phyloP scores from a whole-genome alignment of 768 basidiomycete species.

The Pluteus cervinus region DNA sequence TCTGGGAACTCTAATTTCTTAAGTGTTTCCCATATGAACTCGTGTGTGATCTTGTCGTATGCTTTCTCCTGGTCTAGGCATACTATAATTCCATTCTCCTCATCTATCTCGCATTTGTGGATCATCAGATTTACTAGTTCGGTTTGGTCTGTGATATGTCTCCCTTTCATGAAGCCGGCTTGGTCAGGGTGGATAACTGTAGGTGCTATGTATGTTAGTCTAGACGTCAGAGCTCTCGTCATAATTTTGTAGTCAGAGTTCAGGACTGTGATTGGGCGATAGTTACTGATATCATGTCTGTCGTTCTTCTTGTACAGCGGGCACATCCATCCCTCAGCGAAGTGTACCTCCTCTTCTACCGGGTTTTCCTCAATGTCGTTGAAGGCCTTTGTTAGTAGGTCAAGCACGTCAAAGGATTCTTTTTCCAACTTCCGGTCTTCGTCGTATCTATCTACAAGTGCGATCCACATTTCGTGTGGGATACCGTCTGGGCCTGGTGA shows the following conservation, averaged over 20 bases:
- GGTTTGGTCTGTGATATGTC: slow-evolving; percentile 26
- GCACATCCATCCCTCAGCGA: slow-evolving; percentile 29
- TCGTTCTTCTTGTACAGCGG: slow-evolving; percentile 37
- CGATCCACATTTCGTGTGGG: slow-evolving; percentile 22
- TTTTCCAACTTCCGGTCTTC: not conserved
- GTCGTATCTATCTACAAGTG: slow-evolving; percentile 3
- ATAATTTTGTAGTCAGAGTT: slow-evolving; percentile 32
- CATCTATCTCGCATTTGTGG: slow-evolving; percentile 14
- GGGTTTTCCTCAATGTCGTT: slow-evolving; percentile 24
- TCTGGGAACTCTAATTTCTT: slow-evolving; percentile 16
- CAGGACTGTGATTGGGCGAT: slow-evolving; percentile 30
- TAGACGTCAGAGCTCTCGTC: slow-evolving; percentile 18
- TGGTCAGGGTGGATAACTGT: slow-evolving; percentile 26
- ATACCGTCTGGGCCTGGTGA: slow-evolving; percentile 20
- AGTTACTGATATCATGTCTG: slow-evolving; percentile 21
- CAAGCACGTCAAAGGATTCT: slow-evolving; percentile 10
- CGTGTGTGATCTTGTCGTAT: slow-evolving; percentile 28
- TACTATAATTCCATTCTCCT: slow-evolving; percentile 20
- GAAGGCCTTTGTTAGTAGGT: slow-evolving; percentile 9
- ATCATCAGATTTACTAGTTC: slow-evolving; percentile 19
- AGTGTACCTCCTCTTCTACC: slow-evolving; percentile 4
- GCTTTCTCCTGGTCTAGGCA: slow-evolving; percentile 33
- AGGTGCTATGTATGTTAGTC: slow-evolving; percentile 11
- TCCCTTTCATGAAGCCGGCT: slow-evolving; percentile 29
- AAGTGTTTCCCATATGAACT: slow-evolving; percentile 22